Evolutionary conservation across 306 rosid genomes (phyloP), one percentile per base, ranked within the genome.

Genomic region (Pyrus bretschneideri): DNA sequence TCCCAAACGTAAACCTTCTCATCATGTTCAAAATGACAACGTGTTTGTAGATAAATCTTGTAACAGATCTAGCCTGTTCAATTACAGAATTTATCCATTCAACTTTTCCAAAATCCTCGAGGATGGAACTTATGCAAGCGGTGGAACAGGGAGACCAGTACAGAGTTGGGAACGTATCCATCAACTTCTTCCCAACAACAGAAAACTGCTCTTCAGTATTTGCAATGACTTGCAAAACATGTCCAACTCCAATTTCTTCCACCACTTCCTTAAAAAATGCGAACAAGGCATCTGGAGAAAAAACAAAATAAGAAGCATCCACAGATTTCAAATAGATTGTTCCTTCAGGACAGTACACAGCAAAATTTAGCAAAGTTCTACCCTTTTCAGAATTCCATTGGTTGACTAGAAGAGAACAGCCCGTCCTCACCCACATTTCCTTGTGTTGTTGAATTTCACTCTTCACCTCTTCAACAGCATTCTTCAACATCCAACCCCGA

Each of bases 81-180:
- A 89, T 81, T 38, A 86, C 85, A 1, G 80, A 42, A 75, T 76
- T 83, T 72, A 91, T 87, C 93, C 96, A 91, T 80, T 89, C 90
- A 52, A 91, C 76, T 71, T 86, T 86, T 81, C 90, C 92, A 45
- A 91, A 86, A 84, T 91, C 91, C 77, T 86, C 83, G 9, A 91
- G 93, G 38, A 87, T 83, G 67, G 73, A 74, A 82, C 82, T 88
- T 83, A 89, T 86, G 84, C 86, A 87, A 70, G 73, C 64, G 73
- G 85, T 71, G 4, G 80, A 90, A 80, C 93, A 89, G 71, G 96
- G 89, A 76, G 87, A 86, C 91, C 91, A 89, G 83, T 89, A 91
- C 72, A 91, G 85, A 65, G 79, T 86, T 46, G 96, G 92, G 78
- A 84, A 86, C 58, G 82, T 72, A 52, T 86, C 89, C n/a, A 82